These are phyloP conservation scores for Inga laurina DNA, from an alignment of 306 rosid genomes.

Conservation along the genomic window DNA sequence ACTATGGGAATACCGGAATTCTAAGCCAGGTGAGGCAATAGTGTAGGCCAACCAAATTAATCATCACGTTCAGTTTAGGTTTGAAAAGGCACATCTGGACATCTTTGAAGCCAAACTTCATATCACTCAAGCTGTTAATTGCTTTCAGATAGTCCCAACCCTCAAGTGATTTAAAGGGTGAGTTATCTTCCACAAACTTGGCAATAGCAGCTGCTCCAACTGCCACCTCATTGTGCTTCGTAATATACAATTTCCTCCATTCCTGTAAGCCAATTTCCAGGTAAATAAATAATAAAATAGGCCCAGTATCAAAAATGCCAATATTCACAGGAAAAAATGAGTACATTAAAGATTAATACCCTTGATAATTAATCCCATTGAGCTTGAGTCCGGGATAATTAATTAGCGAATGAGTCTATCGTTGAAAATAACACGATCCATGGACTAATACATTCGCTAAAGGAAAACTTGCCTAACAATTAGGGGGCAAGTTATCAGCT, in stretches of 20 bases:
- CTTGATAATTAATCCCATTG: background rate
- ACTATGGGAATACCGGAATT: conserved; percentile 58
- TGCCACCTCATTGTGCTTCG: conserved; percentile 63
- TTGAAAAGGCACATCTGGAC: conserved; percentile 64
- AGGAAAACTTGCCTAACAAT: background rate
- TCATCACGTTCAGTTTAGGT: conserved; percentile 49
- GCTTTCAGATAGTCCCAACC: conserved; percentile 68
- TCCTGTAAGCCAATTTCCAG: conserved; percentile 48
- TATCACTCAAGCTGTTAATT: conserved; percentile 41
- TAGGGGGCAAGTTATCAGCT: background rate
- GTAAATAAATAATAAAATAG: conserved; percentile 7
- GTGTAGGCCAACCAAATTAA: conserved; percentile 78
- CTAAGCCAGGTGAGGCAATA: conserved; percentile 57
- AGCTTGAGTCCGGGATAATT: background rate
- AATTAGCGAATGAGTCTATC: background rate
- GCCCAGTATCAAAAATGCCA: background rate
- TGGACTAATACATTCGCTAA: background rate
- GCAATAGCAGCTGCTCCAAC: conserved; percentile 43
- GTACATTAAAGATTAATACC: background rate
- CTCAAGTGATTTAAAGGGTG: conserved; percentile 52
- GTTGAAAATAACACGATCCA: background rate
- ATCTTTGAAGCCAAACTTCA: conserved; percentile 69
- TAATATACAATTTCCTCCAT: conserved; percentile 68
- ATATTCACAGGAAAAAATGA: background rate
- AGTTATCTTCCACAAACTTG: conserved; percentile 54